These are phyloP conservation scores for Puccinia horiana DNA, from an alignment of 1,284 basidiomycete species.

Conservation along the genomic window DNA sequence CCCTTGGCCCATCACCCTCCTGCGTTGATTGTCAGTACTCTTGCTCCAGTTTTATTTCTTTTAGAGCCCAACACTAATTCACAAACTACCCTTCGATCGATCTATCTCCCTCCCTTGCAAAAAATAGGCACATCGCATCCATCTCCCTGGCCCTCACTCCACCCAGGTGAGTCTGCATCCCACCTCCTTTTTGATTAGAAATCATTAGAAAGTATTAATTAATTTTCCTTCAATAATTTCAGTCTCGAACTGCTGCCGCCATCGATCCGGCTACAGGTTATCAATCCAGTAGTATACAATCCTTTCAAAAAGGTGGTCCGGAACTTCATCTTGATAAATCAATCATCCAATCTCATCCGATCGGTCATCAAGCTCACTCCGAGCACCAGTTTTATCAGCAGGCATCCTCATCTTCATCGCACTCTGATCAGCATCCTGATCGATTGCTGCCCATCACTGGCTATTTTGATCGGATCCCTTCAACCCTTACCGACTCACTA, in stretches of 20 bases:
- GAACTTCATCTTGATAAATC: not conserved
- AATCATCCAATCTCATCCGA: not conserved
- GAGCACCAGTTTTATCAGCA: not conserved
- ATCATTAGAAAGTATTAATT: not conserved
- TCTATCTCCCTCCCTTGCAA: not conserved
- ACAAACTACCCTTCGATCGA: not conserved
- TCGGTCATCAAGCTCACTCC: not conserved
- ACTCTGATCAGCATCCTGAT: not conserved
- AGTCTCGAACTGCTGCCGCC: not conserved
- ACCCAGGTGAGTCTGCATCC: not conserved
- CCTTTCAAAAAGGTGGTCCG: not conserved
- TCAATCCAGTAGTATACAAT: constrained; percentile 10
- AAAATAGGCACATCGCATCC: not conserved
- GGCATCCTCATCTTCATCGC: not conserved
- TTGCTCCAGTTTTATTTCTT: not conserved
- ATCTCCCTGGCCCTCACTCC: not conserved
- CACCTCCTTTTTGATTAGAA: not conserved
- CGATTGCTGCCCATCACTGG: constrained; percentile 12
- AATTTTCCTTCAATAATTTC: not conserved
- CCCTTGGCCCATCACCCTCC: not conserved
- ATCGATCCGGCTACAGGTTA: not conserved
- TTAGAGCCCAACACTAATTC: not conserved
- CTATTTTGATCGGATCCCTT: constrained; percentile 1
- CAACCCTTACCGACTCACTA: not conserved
- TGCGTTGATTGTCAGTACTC: constrained; percentile 1